phyloP scores from a whole-genome alignment of 352 stramenopile species.

The Phytophthora tubulina region DNA sequence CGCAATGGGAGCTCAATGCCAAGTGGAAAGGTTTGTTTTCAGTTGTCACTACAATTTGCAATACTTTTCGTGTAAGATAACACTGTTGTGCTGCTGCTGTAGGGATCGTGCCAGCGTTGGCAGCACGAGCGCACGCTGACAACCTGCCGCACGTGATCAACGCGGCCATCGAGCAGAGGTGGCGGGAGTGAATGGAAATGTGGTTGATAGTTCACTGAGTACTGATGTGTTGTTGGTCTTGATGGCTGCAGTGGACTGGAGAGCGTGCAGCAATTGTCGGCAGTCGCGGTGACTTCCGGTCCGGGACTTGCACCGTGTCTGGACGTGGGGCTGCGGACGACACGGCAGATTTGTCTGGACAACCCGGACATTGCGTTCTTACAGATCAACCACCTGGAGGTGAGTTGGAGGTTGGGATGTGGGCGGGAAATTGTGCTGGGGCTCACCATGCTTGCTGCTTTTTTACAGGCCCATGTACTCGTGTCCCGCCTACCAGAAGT shows the following conservation, averaged over 20 bases:
- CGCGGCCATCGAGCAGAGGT: conserved; percentile 91
- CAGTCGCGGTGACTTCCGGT: conserved; percentile 96
- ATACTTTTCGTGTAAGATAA: background rate
- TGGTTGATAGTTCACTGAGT: background rate
- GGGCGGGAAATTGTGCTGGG: background rate
- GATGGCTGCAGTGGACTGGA: conserved; percentile 59
- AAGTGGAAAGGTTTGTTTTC: conserved; percentile 76
- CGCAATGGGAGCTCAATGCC: conserved; percentile 91
- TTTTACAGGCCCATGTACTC: conserved; percentile 93
- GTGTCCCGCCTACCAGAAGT: conserved; percentile 92
- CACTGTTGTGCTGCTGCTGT: background rate
- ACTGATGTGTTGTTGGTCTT: conserved; percentile 1
- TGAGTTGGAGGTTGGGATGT: conserved; percentile 8
- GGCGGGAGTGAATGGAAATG: conserved; percentile 9
- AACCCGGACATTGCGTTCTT: conserved; percentile 94
- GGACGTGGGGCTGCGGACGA: conserved; percentile 91
- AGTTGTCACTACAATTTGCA: conserved; percentile 2
- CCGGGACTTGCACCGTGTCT: conserved; percentile 98
- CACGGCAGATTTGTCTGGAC: conserved; percentile 85
- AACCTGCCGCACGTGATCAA: conserved; percentile 96
- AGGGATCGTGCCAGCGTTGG: conserved; percentile 97
- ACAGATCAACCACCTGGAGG: conserved; percentile 97
- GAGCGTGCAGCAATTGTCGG: conserved; percentile 89
- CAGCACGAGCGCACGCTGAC: conserved; percentile 93
- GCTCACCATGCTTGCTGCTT: conserved; percentile 1